phyloP scores from a whole-genome alignment of 1,139 yeast species.

The Debaryomyces singareniensis region DNA sequence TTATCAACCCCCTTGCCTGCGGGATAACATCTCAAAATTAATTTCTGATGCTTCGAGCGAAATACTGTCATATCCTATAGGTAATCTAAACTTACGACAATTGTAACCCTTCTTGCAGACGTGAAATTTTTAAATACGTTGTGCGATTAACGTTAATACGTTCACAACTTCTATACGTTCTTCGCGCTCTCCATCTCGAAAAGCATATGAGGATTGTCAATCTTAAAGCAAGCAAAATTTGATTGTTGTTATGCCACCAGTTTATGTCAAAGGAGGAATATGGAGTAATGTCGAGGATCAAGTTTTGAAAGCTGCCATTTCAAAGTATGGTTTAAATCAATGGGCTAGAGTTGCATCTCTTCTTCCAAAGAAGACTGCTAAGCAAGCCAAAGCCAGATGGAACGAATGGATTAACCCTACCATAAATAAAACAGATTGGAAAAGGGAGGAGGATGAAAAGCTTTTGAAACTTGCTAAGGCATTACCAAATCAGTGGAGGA shows the following conservation, averaged over 20 bases:
- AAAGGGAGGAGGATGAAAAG: slow-evolving; percentile 69
- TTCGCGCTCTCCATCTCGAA: slow-evolving; percentile 1
- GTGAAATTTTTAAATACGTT: no score
- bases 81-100: no score
- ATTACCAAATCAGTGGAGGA: slow-evolving; percentile 92
- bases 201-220: not conserved
- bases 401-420: slow-evolving; percentile 79
- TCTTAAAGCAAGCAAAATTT: not conserved
- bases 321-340: slow-evolving; percentile 89
- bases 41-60: slow-evolving; percentile 80
- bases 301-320: slow-evolving; percentile 81
- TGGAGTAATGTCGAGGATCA: slow-evolving; percentile 94
- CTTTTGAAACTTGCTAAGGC: slow-evolving; percentile 60
- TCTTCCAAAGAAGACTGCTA: slow-evolving; percentile 78
- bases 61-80: slow-evolving; percentile 31
- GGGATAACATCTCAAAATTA: slow-evolving; percentile 89
- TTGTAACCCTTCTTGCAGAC: no score
- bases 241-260: slow-evolving; percentile 28
- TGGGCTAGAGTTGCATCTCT: slow-evolving; percentile 93
- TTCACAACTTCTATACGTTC: not conserved
- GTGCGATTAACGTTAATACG: not conserved
- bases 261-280: slow-evolving; percentile 78
- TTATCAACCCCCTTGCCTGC: slow-evolving; percentile 80
- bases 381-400: slow-evolving; percentile 94
- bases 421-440: slow-evolving; percentile 62